Base-by-base conservation (phyloP, 345 rosid species). In the Hibiscus tridactylites region DNA sequence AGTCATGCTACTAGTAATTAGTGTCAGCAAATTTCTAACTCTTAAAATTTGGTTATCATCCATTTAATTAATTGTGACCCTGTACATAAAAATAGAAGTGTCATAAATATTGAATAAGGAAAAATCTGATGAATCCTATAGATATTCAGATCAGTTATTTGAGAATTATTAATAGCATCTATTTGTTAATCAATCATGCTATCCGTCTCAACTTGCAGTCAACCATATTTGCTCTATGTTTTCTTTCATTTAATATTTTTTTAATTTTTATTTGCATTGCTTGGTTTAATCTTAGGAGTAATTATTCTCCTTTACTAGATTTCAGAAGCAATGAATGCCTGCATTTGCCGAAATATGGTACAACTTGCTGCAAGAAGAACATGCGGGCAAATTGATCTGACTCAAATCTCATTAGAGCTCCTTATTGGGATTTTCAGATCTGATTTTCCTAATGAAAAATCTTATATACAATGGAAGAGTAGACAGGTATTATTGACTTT, bases 281-380 rank as follows among this genome's bases (percentile, higher is more conserved):
- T 44, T 74, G 65, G 19, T 76, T 74, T 65, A 63, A 70, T 76
- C 46, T 77, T 64, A 56, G 37, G 63, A 72, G 56, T 76, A 74
- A 67, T 50, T 65, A 37, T 78, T 52, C 61, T 62, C 5, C 56
- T 64, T 79, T 74, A 60, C 79, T 83, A 94, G 97, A 88, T 94
- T 79, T 94, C 98, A 81, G 95, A 91, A 85, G 84, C 83, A 80
- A 83, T 83, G 91, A 91, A 88, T 85, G 83, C 84, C 70, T 84
- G 88, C 83, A 87, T 87, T 60, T 79, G 87, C 75, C 83, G 92
- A 79, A 89, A 84, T 82, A 77, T 90, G 86, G 84, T 85, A 73
- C 91, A 85, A 74, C 77, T 89, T 81, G 90, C 87, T 73, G 77
- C 84, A 8, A 74, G 87, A 73, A 84, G 72, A 81, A 73, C 79